These are phyloP conservation scores for Anacardium occidentale DNA, from an alignment of 345 rosid genomes.

Conservation along the genomic window DNA sequence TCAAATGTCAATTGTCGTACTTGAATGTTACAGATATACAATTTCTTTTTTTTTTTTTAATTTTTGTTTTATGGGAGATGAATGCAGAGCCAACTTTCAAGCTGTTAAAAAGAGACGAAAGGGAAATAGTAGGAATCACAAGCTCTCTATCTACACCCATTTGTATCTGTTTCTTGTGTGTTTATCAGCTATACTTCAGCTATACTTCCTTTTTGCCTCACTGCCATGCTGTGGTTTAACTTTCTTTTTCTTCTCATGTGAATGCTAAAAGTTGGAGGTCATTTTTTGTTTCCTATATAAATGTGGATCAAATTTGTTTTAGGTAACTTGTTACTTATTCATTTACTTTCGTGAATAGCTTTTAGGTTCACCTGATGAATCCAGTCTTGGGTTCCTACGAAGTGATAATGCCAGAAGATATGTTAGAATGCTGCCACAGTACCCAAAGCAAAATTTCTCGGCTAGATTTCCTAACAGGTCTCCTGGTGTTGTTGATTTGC, in stretches of 20 bases:
- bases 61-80: not conserved
- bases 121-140: not conserved
- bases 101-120: not conserved
- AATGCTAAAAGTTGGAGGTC: not conserved
- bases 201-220: slow-evolving; percentile 2
- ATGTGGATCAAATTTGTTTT: not conserved
- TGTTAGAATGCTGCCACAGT: slow-evolving; percentile 94
- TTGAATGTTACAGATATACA: not conserved
- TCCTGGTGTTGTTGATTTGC: slow-evolving; percentile 71
- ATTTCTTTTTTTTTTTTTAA: not conserved
- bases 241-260: not conserved
- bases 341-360: slow-evolving; percentile 46
- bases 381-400: slow-evolving; percentile 91
- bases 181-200: not conserved
- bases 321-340: slow-evolving; percentile 12
- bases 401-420: slow-evolving; percentile 98
- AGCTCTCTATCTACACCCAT: not conserved
- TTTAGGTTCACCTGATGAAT: slow-evolving; percentile 96
- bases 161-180: not conserved
- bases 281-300: not conserved
- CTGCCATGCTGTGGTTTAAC: not conserved
- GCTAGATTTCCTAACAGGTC: slow-evolving; percentile 65
- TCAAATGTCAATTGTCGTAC: too few relatives aligned
- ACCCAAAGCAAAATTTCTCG: slow-evolving; percentile 81
- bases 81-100: not conserved